Evolutionary conservation across 371 early-diverging fungal species (phyloP), one percentile per base, ranked within the genome.

Genomic region (Lichtheimia hyalospora): DNA sequence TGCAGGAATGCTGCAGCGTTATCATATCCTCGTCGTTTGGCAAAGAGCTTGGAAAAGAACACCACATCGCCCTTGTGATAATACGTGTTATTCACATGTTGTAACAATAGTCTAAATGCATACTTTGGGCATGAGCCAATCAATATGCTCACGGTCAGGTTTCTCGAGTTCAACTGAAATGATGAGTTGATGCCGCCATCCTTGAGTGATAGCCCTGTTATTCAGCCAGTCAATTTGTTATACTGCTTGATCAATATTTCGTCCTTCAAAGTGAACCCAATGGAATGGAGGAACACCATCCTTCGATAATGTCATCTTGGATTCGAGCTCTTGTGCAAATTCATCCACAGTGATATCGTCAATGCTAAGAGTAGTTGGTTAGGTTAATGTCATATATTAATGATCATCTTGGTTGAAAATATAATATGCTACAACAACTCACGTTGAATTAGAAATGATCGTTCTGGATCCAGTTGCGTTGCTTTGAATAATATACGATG

Each of bases 141-240:
- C 81, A 53, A 89, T 82, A 18, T 81, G 71, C 58, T 76, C 73
- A 25, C 88, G 65, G 27, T 86, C 83, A 0, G 83, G 84, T 57
- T 89, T 89, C 57, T 89, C 89, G 39, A 87, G 66, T 67, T 89
- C 89, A 15, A 87, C 78, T 4, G 85, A 85, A n/a, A 89, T 81
- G 2, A 73, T 79, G 49, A 86, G 63, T 16, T 70, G 54, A 5
- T 70, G 60, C 44, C 75, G 72, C 76, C 77, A 80, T 14, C 66
- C 61, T 40, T 77, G 77, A 14, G 59, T 44, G 7, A 46, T 61
- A 10, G 75, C 76, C 15, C 77, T 74, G 2, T 64, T 49, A 23
- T 79, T 68, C 2, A 87, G 49, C 74, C 82, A 81, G 24, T 79
- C 75, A 52, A 89, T 82, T 78, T 87, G 87, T 34, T 58, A 49